Conservation (phyloP, 2,329 filamentous ascomycete genomes). For the Chaetothyriales sp. region DNA sequence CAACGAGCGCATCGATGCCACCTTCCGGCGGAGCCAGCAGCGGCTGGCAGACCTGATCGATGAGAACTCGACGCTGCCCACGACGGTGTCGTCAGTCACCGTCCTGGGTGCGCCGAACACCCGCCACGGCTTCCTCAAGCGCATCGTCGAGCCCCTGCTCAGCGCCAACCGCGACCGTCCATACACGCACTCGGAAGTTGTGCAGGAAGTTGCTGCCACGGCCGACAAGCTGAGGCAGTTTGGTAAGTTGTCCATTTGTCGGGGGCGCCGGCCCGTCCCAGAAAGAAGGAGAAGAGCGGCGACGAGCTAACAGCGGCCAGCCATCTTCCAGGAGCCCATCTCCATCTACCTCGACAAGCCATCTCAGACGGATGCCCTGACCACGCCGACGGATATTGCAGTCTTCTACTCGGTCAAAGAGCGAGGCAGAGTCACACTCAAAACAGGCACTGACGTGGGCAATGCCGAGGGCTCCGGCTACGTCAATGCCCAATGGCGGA, state of each 20-base stretch:
- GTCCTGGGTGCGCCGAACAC: slow-evolving; percentile 74
- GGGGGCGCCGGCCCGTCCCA: neutral
- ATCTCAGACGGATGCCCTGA: slow-evolving; percentile 52
- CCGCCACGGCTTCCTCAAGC: slow-evolving; percentile 69
- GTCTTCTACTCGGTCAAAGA: slow-evolving; percentile 67
- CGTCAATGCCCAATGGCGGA: slow-evolving; percentile 72
- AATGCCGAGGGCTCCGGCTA: slow-evolving; percentile 91
- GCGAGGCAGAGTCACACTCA: slow-evolving; percentile 69
- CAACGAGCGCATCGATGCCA: slow-evolving; percentile 43
- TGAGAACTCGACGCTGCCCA: slow-evolving; percentile 73
- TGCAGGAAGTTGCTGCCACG: slow-evolving; percentile 56
- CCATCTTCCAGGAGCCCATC: slow-evolving; percentile 75
- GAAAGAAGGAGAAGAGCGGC: too few species aligned
- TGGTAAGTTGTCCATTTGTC: slow-evolving; percentile 39
- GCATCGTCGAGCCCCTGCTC: slow-evolving; percentile 65
- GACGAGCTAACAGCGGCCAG: slow-evolving; percentile 32
- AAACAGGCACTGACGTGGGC: slow-evolving; percentile 88
- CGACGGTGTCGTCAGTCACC: slow-evolving; percentile 73
- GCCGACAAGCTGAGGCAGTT: slow-evolving; percentile 66
- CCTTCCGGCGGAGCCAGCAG: slow-evolving; percentile 49
- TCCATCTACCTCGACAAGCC: slow-evolving; percentile 71
- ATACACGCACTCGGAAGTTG: slow-evolving; percentile 68
- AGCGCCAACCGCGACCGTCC: slow-evolving; percentile 50
- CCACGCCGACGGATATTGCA: slow-evolving; percentile 64
- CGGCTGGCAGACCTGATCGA: slow-evolving; percentile 55